Conservation (phyloP, 2,329 filamentous ascomycete species). For the Venturia carpophila region DNA sequence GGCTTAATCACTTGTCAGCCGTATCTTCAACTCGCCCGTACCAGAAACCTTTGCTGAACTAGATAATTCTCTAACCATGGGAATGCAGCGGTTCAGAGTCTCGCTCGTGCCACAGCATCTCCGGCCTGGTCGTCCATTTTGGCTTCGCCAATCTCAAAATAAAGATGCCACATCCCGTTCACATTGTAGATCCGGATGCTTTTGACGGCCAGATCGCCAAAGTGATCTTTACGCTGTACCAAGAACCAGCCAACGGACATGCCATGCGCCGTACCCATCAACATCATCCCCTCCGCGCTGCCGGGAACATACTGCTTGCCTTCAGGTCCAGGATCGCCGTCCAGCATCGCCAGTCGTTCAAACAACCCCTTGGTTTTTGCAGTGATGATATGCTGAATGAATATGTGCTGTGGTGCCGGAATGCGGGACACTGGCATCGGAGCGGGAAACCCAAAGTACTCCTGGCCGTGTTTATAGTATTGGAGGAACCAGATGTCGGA, state of each 20-base stretch:
- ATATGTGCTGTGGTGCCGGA: not conserved
- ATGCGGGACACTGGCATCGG: not conserved
- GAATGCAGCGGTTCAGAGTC: not conserved
- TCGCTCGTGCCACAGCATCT: not conserved
- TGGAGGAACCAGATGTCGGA: slow-evolving; percentile 1
- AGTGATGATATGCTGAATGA: not conserved
- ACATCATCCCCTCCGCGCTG: not conserved
- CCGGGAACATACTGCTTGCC: not conserved
- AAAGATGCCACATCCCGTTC: not conserved
- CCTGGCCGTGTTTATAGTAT: not conserved
- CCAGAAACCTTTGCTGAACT: too few relatives aligned
- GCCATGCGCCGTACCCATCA: slow-evolving; percentile 7
- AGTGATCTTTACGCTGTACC: slow-evolving; percentile 11
- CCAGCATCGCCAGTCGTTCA: not conserved
- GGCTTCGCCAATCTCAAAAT: slow-evolving; percentile 1
- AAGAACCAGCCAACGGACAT: not conserved
- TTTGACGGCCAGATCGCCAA: not conserved
- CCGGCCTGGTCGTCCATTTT: not conserved
- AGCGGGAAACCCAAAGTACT: not conserved
- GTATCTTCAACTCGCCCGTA: too few relatives aligned
- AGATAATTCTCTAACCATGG: not conserved
- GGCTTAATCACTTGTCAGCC: too few relatives aligned
- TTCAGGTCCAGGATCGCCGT: not conserved
- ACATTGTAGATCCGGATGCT: not conserved
- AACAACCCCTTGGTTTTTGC: not conserved